phyloP scores from a whole-genome alignment of 352 stramenopile species.

The Phytophthora sojae region DNA sequence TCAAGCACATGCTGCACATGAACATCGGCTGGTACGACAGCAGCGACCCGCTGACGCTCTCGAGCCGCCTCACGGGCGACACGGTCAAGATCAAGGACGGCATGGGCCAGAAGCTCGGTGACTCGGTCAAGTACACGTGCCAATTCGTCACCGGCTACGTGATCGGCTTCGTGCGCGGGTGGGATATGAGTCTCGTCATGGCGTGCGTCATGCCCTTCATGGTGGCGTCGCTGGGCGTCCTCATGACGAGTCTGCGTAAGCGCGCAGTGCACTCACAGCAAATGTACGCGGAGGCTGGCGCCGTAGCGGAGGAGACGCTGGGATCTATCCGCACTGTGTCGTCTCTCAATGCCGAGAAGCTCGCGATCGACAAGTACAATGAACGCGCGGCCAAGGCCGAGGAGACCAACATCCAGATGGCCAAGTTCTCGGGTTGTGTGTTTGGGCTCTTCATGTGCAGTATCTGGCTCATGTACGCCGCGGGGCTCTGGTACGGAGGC shows the following conservation, averaged over 20 bases:
- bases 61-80: constrained; percentile 45
- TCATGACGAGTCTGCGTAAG: constrained; percentile 37
- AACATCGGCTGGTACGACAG: constrained; percentile 55
- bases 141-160: constrained; percentile 50
- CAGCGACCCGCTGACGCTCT: constrained; percentile 39
- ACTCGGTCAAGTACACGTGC: constrained; percentile 39
- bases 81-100: constrained; percentile 61
- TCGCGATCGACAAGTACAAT: constrained; percentile 45
- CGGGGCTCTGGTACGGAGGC: constrained; percentile 64
- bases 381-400: constrained; percentile 30
- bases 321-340: constrained; percentile 50
- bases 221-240: constrained; percentile 32
- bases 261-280: constrained; percentile 33
- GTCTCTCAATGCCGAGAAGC: constrained; percentile 45
- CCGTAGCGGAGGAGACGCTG: constrained; percentile 55
- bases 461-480: constrained; percentile 55
- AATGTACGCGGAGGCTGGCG: constrained; percentile 50
- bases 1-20: constrained; percentile 55
- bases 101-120: constrained; percentile 54
- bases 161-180: constrained; percentile 49
- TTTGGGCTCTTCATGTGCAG: constrained; percentile 37
- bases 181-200: constrained; percentile 57
- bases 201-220: constrained; percentile 48
- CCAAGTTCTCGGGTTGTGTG: constrained; percentile 20
- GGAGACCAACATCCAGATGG: constrained; percentile 17